These are phyloP conservation scores for Volvox africanus DNA, from an alignment of 139 green algal species.

Conservation along the genomic window DNA sequence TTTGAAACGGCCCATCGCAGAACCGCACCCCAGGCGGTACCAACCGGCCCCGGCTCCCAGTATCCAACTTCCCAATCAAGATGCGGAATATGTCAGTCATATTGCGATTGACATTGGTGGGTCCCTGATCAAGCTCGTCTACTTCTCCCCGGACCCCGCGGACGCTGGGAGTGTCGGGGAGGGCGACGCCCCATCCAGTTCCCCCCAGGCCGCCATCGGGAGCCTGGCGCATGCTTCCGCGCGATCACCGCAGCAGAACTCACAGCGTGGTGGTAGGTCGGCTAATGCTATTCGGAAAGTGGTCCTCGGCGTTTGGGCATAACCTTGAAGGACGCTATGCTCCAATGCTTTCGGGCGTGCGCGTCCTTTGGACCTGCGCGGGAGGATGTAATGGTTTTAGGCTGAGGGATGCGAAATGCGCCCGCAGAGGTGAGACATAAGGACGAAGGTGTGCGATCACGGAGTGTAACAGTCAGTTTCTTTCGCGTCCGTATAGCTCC, in stretches of 20 bases:
- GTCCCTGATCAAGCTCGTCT: constrained; percentile 98
- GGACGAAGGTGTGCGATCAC: too few species aligned
- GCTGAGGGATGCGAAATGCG: too few species aligned
- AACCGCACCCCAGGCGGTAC: not conserved
- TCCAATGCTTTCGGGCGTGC: too few species aligned
- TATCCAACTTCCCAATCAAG: constrained; percentile 95
- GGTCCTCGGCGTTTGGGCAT: not conserved
- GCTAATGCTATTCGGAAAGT: not conserved
- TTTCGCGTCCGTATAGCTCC: too few species aligned
- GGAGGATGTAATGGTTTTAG: too few species aligned
- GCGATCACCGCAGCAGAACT: not conserved
- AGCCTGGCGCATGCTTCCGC: not conserved
- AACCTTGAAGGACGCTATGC: too few species aligned
- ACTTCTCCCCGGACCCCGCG: constrained; percentile 87
- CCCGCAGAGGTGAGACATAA: too few species aligned
- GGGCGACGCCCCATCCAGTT: not conserved
- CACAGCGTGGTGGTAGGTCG: constrained; percentile 19
- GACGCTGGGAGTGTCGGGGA: not conserved
- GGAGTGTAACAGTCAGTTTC: too few species aligned
- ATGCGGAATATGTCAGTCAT: constrained; percentile 86
- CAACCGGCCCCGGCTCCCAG: constrained; percentile 72
- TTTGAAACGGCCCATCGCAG: not conserved
- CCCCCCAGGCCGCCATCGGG: not conserved
- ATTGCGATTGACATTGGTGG: constrained; percentile 97
- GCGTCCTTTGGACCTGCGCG: too few species aligned